phyloP scores from a whole-genome alignment of 257 asterid species.

The Nemophila menziesii region DNA sequence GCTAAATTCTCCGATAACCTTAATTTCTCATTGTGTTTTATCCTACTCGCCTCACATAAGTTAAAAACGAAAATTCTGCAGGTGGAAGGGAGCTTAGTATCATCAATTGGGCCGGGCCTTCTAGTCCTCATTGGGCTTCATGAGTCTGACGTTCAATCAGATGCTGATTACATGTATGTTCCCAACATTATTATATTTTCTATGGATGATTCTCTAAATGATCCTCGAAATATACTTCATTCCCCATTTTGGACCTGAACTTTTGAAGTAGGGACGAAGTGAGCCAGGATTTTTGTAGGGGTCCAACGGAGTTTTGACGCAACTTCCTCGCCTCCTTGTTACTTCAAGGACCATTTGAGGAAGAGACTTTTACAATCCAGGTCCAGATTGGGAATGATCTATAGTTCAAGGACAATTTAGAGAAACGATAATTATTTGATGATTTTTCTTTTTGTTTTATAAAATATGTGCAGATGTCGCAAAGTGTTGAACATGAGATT shows the following conservation, averaged over 20 bases:
- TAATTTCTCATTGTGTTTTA: background rate
- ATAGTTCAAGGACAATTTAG: too few relatives aligned
- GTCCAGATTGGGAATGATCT: too few relatives aligned
- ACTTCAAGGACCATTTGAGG: too few relatives aligned
- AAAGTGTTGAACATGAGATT: constrained; percentile 90
- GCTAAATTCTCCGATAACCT: background rate
- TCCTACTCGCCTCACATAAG: constrained; percentile 1
- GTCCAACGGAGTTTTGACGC: too few relatives aligned
- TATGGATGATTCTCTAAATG: background rate
- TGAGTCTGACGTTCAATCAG: constrained; percentile 53
- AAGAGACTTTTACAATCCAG: too few relatives aligned
- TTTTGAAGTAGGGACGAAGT: too few relatives aligned
- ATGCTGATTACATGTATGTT: constrained; percentile 64
- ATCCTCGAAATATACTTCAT: background rate
- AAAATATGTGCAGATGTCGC: constrained; percentile 54
- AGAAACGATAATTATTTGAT: too few relatives aligned
- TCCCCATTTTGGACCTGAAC: too few relatives aligned
- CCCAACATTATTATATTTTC: background rate
- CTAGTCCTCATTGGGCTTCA: constrained; percentile 77
- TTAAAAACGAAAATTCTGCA: constrained; percentile 14
- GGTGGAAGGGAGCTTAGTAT: constrained; percentile 69
- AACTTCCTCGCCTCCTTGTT: too few relatives aligned
- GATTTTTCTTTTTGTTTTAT: background rate
- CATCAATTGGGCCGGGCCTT: constrained; percentile 73
- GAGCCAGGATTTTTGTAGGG: too few relatives aligned